phyloP scores from a whole-genome alignment of 1,139 yeast genomes.

The Blastobotrys indianensis region DNA sequence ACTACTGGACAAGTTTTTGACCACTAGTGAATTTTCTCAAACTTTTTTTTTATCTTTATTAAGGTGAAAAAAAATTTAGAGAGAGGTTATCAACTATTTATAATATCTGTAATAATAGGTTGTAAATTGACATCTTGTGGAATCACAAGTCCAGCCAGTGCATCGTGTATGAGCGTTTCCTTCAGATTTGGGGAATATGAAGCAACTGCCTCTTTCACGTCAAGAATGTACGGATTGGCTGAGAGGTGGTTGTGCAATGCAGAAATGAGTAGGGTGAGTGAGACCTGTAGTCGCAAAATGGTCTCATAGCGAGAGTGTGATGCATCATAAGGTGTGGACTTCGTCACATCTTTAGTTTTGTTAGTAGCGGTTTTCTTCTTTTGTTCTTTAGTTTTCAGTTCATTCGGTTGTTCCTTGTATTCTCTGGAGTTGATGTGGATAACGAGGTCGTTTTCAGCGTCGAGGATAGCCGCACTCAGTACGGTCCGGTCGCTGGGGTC shows the following conservation, averaged over 20 bases:
- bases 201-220: conserved; percentile 21
- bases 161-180: conserved; percentile 22
- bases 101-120: conserved; percentile 24
- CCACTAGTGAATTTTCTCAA: background rate
- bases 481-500: conserved; percentile 10
- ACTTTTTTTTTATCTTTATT: background rate
- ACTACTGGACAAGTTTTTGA: background rate
- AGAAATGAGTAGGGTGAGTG: conserved; percentile 24
- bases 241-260: conserved; percentile 24
- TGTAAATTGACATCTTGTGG: conserved; percentile 27
- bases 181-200: conserved; percentile 10
- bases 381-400: background rate
- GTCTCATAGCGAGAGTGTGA: conserved; percentile 4
- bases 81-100: conserved; percentile 9
- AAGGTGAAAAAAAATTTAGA: background rate
- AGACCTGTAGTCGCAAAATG: conserved; percentile 22
- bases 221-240: conserved; percentile 22
- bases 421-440: conserved; percentile 18
- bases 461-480: conserved; percentile 19
- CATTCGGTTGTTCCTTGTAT: background rate
- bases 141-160: conserved; percentile 23
- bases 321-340: conserved; percentile 2
- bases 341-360: background rate
- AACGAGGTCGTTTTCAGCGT: conserved; percentile 21
- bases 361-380: background rate